A percentile compares a stretch with the other conserved stretches of the same genome.
Evolutionary conservation across 2,329 filamentous ascomycete genomes (phyloP).

Genomic region (Thielaviopsis ethacetica): DNA sequence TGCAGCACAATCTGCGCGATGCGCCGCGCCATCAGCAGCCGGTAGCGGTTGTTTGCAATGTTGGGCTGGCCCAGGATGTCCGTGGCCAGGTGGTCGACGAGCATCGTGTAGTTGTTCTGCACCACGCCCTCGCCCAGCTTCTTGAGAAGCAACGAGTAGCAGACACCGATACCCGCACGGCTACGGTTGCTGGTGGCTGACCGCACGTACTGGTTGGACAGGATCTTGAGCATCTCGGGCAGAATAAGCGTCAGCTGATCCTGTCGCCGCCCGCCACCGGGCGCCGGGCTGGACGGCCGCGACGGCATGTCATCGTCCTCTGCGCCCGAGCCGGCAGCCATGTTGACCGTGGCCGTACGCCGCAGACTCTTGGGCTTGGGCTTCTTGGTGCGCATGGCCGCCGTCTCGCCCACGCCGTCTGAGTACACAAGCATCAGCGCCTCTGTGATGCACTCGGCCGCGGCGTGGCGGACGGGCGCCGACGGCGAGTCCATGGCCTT

Average conservation of each 20-base stretch:
- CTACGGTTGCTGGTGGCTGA: conserved; percentile 63
- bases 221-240: conserved; percentile 57
- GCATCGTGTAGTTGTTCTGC: conserved; percentile 64
- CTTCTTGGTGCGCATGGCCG: conserved; percentile 37
- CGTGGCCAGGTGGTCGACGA: conserved; percentile 63
- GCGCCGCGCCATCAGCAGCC: conserved; percentile 67
- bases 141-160: conserved; percentile 68
- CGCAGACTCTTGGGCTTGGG: conserved; percentile 42
- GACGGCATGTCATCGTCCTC: conserved; percentile 58
- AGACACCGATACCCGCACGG: conserved; percentile 69
- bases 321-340: conserved; percentile 26
- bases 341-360: conserved; percentile 33
- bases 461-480: conserved; percentile 63
- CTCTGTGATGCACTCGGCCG: conserved; percentile 69
- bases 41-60: conserved; percentile 72
- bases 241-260: conserved; percentile 61
- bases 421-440: conserved; percentile 63
- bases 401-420: conserved; percentile 36
- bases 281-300: conserved; percentile 57
- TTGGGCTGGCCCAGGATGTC: conserved; percentile 64
- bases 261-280: conserved; percentile 47
- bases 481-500: conserved; percentile 72
- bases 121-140: conserved; percentile 69
- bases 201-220: conserved; percentile 68
- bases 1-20: conserved; percentile 75